phyloP scores from a whole-genome alignment of 129 eudicot genomes.

The Glebionis coronaria region DNA sequence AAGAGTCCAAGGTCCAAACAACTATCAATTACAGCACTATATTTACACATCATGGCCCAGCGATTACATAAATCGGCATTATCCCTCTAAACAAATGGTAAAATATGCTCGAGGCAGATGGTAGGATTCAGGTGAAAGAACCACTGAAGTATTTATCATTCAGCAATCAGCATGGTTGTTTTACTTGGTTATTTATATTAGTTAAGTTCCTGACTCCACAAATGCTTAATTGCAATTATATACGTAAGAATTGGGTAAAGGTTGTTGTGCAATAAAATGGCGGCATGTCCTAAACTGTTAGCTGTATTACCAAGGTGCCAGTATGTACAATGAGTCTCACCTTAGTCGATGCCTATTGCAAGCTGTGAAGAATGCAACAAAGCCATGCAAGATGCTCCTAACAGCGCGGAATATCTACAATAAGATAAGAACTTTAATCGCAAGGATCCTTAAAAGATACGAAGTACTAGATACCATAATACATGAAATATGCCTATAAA shows the following conservation, averaged over 20 bases:
- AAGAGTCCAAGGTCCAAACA: no score
- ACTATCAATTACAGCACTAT: no score
- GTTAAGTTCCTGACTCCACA: not conserved
- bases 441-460: not conserved
- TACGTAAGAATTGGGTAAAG: no score
- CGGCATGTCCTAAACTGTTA: not conserved
- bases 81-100: not conserved
- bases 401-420: slow-evolving; percentile 79
- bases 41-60: no score
- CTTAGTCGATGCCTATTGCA: slow-evolving; percentile 96
- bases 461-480: not conserved
- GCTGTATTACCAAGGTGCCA: not conserved
- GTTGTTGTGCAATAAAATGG: no score
- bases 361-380: slow-evolving; percentile 81
- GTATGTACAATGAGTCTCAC: slow-evolving; percentile 25
- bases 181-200: not conserved
- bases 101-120: not conserved
- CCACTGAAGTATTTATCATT: not conserved
- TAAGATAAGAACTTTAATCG: slow-evolving; percentile 7
- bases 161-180: not conserved
- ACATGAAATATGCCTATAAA: not conserved
- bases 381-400: slow-evolving; percentile 75
- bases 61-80: no score
- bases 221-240: not conserved
- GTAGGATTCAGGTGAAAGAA: not conserved